Evolutionary conservation across 345 rosid species (phyloP), one percentile per base, ranked within the genome.

Genomic region (Limnanthes douglasii): DNA sequence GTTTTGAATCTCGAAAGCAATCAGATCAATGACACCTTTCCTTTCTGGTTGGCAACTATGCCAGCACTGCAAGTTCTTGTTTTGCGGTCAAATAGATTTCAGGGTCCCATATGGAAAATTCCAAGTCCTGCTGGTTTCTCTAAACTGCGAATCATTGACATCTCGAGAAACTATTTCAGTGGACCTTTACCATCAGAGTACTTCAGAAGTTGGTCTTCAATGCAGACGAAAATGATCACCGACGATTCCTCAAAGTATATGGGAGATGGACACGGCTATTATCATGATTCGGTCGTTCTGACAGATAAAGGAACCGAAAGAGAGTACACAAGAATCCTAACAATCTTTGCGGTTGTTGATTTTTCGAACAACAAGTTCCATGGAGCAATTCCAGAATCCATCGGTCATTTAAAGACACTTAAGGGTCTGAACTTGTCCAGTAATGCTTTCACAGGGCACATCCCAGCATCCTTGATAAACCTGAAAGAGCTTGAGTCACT

Each of bases 1-100:
- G 31, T 67, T 16, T 4, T 66, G 0, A 53, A 67, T 21, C 18
- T 72, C 4, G 45, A 52, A 1, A 49, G 58, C 37, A 70, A 62
- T 8, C 25, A 20, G 13, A 31, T 65, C 2, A 24, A 46, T 1
- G 64, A 30, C 26, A 34, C 20, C 2, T 59, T 70, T 9, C 70
- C 60, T 0, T 2, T 3, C 22, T 59, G 61, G 64, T 44, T 56
- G 39, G 59, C 5, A 42, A 5, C 29, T 30, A 64, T 62, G 2
- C 38, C 43, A 1, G 3, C 4, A 0, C 39, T 59, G 3, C 45
- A 53, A 19, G 53, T 51, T 10, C 61, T 66, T 24, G 13, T 28
- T 7, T n/a, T 60, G 4, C 2, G 34, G 0, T 55, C 54, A 4
- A 65, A 59, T 28, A 51, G 18, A 2, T 21, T 70, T 1, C 18